Evolutionary conservation across 768 basidiomycete species (phyloP).

Genomic region (Lactarius quietus): DNA sequence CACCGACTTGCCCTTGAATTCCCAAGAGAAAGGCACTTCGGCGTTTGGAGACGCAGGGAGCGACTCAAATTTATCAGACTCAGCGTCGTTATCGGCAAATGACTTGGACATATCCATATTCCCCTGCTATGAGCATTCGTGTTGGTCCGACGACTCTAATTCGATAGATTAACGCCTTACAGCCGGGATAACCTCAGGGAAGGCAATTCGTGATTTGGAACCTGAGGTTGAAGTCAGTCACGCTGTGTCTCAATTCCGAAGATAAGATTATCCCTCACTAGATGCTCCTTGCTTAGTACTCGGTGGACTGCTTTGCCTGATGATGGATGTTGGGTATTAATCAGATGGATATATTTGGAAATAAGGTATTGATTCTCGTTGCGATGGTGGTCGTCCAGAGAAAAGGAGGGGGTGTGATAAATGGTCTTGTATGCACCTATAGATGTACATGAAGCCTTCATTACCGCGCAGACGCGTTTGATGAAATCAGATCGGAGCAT

Average conservation of each 20-base stretch:
- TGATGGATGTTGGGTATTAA: too few species aligned
- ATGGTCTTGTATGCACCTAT: background rate
- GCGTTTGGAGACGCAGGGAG: conserved; percentile 8
- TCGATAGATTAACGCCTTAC: background rate
- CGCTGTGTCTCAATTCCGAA: background rate
- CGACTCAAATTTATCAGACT: conserved; percentile 19
- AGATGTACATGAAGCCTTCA: background rate
- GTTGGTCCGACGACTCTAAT: background rate
- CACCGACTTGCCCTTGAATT: conserved; percentile 2
- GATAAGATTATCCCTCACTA: background rate
- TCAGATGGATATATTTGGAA: too few species aligned
- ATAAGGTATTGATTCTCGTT: too few species aligned
- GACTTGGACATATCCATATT: background rate
- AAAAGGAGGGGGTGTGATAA: background rate
- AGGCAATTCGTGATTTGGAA: background rate
- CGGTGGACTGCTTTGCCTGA: background rate
- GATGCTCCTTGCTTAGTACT: background rate
- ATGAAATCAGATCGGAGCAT: background rate
- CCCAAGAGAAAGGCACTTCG: background rate
- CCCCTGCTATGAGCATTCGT: background rate
- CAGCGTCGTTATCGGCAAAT: background rate
- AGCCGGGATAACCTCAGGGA: background rate
- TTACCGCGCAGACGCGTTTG: background rate
- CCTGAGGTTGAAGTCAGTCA: conserved; percentile 3
- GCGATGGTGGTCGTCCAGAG: background rate